Evolutionary conservation across 208 protist species (phyloP).

Genomic region (Zelonia costaricensis): DNA sequence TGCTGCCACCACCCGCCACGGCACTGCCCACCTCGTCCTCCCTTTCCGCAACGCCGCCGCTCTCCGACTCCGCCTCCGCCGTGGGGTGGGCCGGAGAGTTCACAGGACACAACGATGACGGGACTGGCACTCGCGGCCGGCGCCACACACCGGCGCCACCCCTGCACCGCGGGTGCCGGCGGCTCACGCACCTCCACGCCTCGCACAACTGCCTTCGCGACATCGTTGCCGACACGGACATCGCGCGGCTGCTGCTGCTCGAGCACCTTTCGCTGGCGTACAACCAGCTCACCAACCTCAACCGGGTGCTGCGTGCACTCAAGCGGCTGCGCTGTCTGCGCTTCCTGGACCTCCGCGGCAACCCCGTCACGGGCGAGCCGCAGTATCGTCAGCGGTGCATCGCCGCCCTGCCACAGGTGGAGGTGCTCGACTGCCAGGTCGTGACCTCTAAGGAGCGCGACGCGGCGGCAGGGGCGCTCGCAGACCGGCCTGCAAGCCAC

Average conservation of each 20-base stretch:
- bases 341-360: slow-evolving; percentile 66
- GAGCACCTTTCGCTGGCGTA: slow-evolving; percentile 61
- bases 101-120: no score
- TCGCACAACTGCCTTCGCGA: slow-evolving; percentile 41
- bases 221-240: slow-evolving; percentile 43
- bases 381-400: slow-evolving; percentile 70
- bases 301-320: slow-evolving; percentile 35
- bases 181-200: slow-evolving; percentile 49
- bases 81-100: no score
- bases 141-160: background rate
- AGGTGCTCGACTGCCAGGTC: slow-evolving; percentile 61
- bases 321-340: slow-evolving; percentile 46
- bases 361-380: slow-evolving; percentile 65
- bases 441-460: slow-evolving; percentile 61
- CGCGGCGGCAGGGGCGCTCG: slow-evolving; percentile 3
- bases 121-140: no score
- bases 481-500: background rate
- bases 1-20: slow-evolving; percentile 8
- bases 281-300: slow-evolving; percentile 63
- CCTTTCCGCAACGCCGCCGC: background rate
- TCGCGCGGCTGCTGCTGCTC: slow-evolving; percentile 49
- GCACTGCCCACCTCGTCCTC: background rate
- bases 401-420: slow-evolving; percentile 53
- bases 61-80: background rate
- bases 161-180: slow-evolving; percentile 46